Evolutionary conservation across 768 basidiomycete genomes (phyloP), one percentile per base, ranked within the genome.

Genomic region (Plicaturopsis crispa): DNA sequence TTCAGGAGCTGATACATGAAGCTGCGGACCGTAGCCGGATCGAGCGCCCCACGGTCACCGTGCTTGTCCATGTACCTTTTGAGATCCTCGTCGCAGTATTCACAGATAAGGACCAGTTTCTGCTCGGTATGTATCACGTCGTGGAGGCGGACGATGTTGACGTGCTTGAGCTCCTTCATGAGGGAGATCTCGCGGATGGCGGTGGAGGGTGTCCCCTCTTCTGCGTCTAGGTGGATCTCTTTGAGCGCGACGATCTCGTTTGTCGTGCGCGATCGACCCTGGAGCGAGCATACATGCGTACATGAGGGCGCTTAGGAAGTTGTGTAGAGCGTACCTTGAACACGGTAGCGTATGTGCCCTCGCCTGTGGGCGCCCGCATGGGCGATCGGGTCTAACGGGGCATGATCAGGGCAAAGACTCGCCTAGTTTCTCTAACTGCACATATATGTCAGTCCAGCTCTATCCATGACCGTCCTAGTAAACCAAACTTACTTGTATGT

Each of bases 41-140:
- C 91, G 31, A 99, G 73, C 4, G 94, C 92, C 38, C 96, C 92
- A 31, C 93, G 79, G 48, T 98, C 92, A 39, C 96, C 96, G 50
- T 96, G 84, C 24, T 88, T 84, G 59, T 99, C 96, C 96, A 99
- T 99, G 61, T 97, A 98, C 57, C 91, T 92, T 63, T 99, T 99
- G 33, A 99, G 72, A 64, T 99, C 96, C 61, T 93, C 89, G 52
- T 99, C 96, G 61, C 92, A 96, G 57, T 78, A 98, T 63, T 99
- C 96, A 61, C 98, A 99, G 48, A 99, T 93, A 42, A 99, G 84
- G 46, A 97, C 87, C 35, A 99, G 82, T 51, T 98, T 97, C 6
- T 89, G 87, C 63, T 99, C 96, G 13, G 93, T 98, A 62, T 99
- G 96, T 47, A 98, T 97, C 35, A 99, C 96, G 60, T 98, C 96